Base-by-base conservation (phyloP, 2,329 filamentous ascomycete species). In the Piedraia hortae region DNA sequence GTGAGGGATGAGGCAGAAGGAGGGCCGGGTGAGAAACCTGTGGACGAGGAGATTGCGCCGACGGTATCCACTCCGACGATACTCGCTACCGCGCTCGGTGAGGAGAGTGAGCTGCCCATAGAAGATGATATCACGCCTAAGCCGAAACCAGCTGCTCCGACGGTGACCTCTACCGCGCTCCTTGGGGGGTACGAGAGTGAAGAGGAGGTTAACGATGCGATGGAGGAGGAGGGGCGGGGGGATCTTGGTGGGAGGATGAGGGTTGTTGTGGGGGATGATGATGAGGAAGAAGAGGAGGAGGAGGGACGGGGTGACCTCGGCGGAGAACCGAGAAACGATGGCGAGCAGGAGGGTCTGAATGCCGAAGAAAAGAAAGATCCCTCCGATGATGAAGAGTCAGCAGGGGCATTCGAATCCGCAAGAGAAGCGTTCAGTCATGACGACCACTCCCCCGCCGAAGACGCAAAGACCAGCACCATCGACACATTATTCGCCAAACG, bases 101-200 rank as follows among this genome's bases (percentile, higher is more conserved):
- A n/a, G n/a, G n/a, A n/a, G n/a, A n/a, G n/a, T n/a, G n/a, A n/a
- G n/a, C n/a, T n/a, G n/a, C n/a, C n/a, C n/a, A n/a, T n/a, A n/a
- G n/a, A n/a, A n/a, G n/a, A n/a, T n/a, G n/a, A n/a, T n/a, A n/a
- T n/a, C n/a, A n/a, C n/a, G n/a, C n/a, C n/a, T n/a, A n/a, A n/a
- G n/a, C n/a, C n/a, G n/a, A n/a, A n/a, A n/a, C n/a, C n/a, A n/a
- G n/a, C n/a, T n/a, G n/a, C n/a, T n/a, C n/a, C n/a, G n/a, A n/a
- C n/a, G n/a, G n/a, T n/a, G n/a, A n/a, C n/a, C n/a, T n/a, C n/a
- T n/a, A n/a, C n/a, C n/a, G n/a, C n/a, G n/a, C n/a, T n/a, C n/a
- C n/a, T n/a, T n/a, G n/a, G n/a, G n/a, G n/a, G n/a, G n/a, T n/a
- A 62, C 35, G 72, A 61, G 41, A 41, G 65, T 16, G 49, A 53